Evolutionary conservation across 1,284 basidiomycete species (phyloP), one percentile per base, ranked within the genome.

Genomic region (Pterula multifida): DNA sequence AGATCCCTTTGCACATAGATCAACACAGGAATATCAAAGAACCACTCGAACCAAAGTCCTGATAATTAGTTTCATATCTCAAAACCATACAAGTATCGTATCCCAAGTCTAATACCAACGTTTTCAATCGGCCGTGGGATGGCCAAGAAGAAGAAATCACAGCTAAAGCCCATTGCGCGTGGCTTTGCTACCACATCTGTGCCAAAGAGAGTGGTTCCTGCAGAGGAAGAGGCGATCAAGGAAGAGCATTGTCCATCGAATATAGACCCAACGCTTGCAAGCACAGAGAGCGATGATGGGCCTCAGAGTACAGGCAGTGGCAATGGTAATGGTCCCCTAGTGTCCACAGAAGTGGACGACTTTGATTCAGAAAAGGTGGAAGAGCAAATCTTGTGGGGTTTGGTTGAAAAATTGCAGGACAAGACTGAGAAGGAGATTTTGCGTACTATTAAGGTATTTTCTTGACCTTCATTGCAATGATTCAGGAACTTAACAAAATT

Each of bases 121-220:
- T 28, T 21, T 21, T 12, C 3, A 6, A 49, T 11, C 48, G n/a
- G 26, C 12, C 48, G 23, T 25, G 11, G 53, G 56, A 88, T 90
- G 86, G 76, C 81, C 48, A 93, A 93, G 73, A 93, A 90, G 71
- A 90, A 84, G 73, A 92, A 89, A 68, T 76, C 80, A 1, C 82
- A 88, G 57, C 62, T 89, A 58, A 91, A 90, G 66, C 81, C 85
- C 52, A 69, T 85, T 53, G 75, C 62, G 36, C 74, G 82, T 51
- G 89, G 87, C 13, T 92, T 94, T 60, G 86, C 90, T 36, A 93
- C 91, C 1, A 90, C 86, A 4, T 97, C 93, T 23, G 77, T 84
- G 47, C 90, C 84, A 50, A 95, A 89, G 75, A 94, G 90, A 67
- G 69, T 72, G 42, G 63, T 67, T 21, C 67, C 68, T n/a, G 68